phyloP scores from a whole-genome alignment of 2,329 filamentous ascomycete genomes.

The Aureobasidium leucospermi region DNA sequence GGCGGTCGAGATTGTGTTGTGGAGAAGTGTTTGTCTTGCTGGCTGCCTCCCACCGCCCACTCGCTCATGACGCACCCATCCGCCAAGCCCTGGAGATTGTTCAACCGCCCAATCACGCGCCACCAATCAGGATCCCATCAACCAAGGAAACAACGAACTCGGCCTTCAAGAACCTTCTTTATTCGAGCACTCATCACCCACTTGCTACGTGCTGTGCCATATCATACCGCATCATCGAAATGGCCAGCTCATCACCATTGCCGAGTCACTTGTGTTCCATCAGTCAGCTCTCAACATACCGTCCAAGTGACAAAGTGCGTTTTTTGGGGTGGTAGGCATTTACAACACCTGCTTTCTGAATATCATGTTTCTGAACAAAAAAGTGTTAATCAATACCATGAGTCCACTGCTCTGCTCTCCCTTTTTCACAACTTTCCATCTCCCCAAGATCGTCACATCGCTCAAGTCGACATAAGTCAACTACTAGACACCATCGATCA shows the following conservation, averaged over 20 bases:
- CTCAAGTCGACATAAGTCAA: slow-evolving; percentile 53
- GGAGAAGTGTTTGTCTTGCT: slow-evolving; percentile 9
- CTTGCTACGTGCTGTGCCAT: neutral
- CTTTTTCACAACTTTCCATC: slow-evolving; percentile 61
- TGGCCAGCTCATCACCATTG: slow-evolving; percentile 37
- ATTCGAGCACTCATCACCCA: neutral
- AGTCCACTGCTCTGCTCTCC: slow-evolving; percentile 52
- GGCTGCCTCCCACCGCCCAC: slow-evolving; percentile 1
- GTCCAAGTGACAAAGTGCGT: slow-evolving; percentile 68
- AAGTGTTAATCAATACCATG: slow-evolving; percentile 54
- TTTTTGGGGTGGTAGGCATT: slow-evolving; percentile 79
- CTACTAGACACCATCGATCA: slow-evolving; percentile 58
- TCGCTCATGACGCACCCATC: slow-evolving; percentile 4
- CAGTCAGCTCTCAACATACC: slow-evolving; percentile 39
- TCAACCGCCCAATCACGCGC: neutral
- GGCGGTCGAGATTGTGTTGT: slow-evolving; percentile 2
- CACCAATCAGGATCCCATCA: neutral
- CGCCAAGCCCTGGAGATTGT: slow-evolving; percentile 5
- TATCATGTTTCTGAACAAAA: slow-evolving; percentile 7
- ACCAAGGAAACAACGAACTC: neutral
- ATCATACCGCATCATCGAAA: neutral
- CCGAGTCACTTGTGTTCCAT: slow-evolving; percentile 47
- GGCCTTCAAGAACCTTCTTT: neutral
- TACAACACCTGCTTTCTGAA: neutral
- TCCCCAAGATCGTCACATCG: slow-evolving; percentile 16